Conservation (phyloP, 345 rosid genomes). For the Erucastrum elatum region DNA sequence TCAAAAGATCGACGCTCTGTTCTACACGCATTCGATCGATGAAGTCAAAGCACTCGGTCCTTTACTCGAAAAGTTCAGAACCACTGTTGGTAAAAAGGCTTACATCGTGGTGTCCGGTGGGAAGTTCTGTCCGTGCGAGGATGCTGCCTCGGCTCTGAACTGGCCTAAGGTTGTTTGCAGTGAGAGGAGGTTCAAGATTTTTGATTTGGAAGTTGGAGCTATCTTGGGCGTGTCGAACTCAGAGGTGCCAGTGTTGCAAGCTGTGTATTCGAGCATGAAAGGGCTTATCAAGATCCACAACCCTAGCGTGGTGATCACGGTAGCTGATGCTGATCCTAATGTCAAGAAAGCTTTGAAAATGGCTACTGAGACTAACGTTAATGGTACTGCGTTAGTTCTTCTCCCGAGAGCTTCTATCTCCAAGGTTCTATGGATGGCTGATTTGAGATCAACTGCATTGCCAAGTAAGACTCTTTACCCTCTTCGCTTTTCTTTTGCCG, state of each 20-base stretch:
- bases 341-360: constrained; percentile 89
- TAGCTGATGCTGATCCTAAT: constrained; percentile 62
- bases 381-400: constrained; percentile 59
- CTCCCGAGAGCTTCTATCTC: constrained; percentile 72
- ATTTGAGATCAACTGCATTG: constrained; percentile 85
- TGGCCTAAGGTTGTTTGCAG: constrained; percentile 83
- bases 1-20: constrained; percentile 87
- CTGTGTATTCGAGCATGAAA: constrained; percentile 86
- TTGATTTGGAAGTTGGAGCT: constrained; percentile 73
- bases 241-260: constrained; percentile 83
- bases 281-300: constrained; percentile 89
- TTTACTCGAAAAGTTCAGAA: constrained; percentile 77
- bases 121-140: constrained; percentile 77
- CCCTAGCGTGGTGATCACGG: constrained; percentile 85
- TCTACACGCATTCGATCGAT: constrained; percentile 80
- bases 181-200: constrained; percentile 86
- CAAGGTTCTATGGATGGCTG: constrained; percentile 98
- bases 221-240: constrained; percentile 67
- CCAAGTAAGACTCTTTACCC: constrained; percentile 61
- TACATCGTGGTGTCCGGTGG: constrained; percentile 87
- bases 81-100: constrained; percentile 86
- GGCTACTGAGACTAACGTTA: constrained; percentile 64
- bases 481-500: neutral
- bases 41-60: constrained; percentile 78
- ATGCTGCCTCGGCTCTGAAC: constrained; percentile 63